Percentiles rank a stretch among this genome's conserved stretches.
phyloP scores from a whole-genome alignment of 106 monocot genomes.

The Dendrobium chrysotoxum region DNA sequence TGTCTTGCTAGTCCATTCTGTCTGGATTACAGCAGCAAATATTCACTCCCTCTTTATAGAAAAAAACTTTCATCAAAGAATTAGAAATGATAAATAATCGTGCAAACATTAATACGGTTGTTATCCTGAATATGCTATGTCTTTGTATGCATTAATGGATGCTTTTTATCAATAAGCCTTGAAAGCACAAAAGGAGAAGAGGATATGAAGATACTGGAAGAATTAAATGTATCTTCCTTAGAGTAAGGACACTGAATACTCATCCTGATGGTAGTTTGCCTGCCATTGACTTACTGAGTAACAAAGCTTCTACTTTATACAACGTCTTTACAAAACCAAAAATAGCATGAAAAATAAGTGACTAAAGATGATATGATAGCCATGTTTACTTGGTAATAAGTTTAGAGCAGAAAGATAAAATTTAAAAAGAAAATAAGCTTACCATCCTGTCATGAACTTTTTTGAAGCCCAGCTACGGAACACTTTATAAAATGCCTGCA shows the following conservation, averaged over 20 bases:
- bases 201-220: neutral
- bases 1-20: neutral
- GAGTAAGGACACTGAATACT: neutral
- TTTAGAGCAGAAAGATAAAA: neutral
- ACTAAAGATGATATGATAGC: neutral
- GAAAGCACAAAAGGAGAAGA: neutral
- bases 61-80: neutral
- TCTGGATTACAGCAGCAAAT: neutral
- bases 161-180: neutral
- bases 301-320: neutral
- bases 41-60: neutral
- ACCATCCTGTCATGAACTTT: constrained; percentile 90
- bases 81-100: neutral
- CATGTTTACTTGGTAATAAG: neutral
- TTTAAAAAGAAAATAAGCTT: constrained; percentile 4
- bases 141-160: neutral
- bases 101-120: neutral
- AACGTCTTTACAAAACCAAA: neutral
- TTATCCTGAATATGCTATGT: neutral
- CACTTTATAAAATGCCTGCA: constrained; percentile 63
- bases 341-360: constrained; percentile 2
- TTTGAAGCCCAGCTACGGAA: constrained; percentile 78
- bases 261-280: neutral
- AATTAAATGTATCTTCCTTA: neutral
- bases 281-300: neutral